Evolutionary conservation across 352 stramenopile genomes (phyloP).

Genomic region (Globisporangium uncinulatum): DNA sequence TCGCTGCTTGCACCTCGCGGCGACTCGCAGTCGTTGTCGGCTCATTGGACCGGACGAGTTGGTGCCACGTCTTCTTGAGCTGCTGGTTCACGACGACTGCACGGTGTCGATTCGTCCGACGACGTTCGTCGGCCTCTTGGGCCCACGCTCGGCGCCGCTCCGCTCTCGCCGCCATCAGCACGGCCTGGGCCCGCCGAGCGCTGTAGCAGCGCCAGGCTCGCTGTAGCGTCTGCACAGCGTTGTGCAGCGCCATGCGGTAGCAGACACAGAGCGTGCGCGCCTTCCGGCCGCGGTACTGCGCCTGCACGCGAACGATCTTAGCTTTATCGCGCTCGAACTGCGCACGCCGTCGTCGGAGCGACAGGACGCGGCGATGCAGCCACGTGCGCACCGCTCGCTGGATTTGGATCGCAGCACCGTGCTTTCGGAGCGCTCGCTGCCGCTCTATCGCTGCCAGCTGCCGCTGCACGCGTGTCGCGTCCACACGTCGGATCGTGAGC

Average conservation of each 20-base stretch:
- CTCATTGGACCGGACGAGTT: slow-evolving; percentile 12
- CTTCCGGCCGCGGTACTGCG: slow-evolving; percentile 37
- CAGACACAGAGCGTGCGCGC: slow-evolving; percentile 21
- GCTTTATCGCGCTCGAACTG: slow-evolving; percentile 61
- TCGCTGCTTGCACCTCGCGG: slow-evolving; percentile 26
- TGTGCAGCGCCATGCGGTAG: slow-evolving; percentile 19
- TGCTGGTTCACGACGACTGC: slow-evolving; percentile 5
- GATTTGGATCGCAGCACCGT: slow-evolving; percentile 41
- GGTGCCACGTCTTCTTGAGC: slow-evolving; percentile 18
- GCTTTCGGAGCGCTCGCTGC: slow-evolving; percentile 7
- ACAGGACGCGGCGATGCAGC: slow-evolving; percentile 23
- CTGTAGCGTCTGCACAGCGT: slow-evolving; percentile 32
- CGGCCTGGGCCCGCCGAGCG: slow-evolving; percentile 16
- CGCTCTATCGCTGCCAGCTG: slow-evolving; percentile 4
- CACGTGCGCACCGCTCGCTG: slow-evolving; percentile 39
- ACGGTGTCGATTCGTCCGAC: slow-evolving; percentile 2
- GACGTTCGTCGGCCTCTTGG: slow-evolving; percentile 19
- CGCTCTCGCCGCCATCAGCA: slow-evolving; percentile 3
- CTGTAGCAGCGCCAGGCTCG: slow-evolving; percentile 41
- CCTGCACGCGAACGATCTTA: slow-evolving; percentile 49
- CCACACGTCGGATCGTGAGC: slow-evolving; percentile 29
- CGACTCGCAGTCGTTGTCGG: background rate
- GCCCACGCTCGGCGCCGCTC: slow-evolving; percentile 16
- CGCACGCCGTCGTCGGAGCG: slow-evolving; percentile 33
- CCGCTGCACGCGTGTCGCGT: slow-evolving; percentile 12